Base-by-base conservation (phyloP, 345 rosid species). In the Acer yangbiense region DNA sequence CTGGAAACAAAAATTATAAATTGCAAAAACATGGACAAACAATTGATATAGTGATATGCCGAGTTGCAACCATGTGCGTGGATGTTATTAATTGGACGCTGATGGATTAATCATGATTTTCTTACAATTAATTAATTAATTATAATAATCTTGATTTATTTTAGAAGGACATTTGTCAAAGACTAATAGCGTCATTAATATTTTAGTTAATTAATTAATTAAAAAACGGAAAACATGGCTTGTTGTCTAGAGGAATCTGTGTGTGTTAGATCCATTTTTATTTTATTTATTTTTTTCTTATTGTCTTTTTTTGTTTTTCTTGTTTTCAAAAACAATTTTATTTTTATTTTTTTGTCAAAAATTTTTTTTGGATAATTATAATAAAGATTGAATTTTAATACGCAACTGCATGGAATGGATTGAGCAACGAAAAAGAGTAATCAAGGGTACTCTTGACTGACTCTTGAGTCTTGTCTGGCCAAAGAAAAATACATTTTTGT, bases 21-120 rank as follows among this genome's bases (percentile, higher is more conserved):
- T 57, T 27, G n/a, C 20, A 35, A 68, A 27, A 46, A 29, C 39
- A 21, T 69, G 57, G 57, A 23, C 62, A 43, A 9, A 12, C 14
- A 7, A 43, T 1, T 43, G 46, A 43, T 29, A 41, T 64, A 6
- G 12, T 62, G 61, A 82, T 61, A 8, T 71, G 20, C n/a, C 14
- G 11, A n/a, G 52, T 21, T 66, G 25, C 3, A 3, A 58, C 71
- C 82, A 82, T 72, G 71, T 75, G 74, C 65, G 1, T 6, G 16
- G 73, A 70, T 71, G 77, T 71, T 17, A 39, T 71, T 1, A 46
- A 79, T 83, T 73, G 0, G 63, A 76, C 73, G 77, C 76, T 63
- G 80, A 55, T 67, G 52, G 60, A n/a, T 65, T 17, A 71, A 65
- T 43, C 54, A 2, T 16, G 67, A 11, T 74, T 9, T 17, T 55